Evolutionary conservation across 2,329 filamentous ascomycete genomes (phyloP), one percentile per base, ranked within the genome.

Genomic region (Elsinoe australis): DNA sequence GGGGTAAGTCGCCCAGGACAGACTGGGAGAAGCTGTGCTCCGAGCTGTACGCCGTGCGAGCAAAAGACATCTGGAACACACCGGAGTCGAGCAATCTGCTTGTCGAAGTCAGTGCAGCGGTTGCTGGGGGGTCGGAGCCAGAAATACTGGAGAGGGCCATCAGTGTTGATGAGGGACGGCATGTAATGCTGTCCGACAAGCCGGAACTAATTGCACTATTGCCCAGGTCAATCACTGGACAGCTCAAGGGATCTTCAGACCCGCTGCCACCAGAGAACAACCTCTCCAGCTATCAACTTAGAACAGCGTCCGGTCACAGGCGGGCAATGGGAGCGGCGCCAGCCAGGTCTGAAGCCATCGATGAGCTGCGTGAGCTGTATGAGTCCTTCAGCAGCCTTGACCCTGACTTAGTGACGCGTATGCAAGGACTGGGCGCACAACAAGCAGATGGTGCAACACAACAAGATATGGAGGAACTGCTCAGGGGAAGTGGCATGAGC

Each of bases 31-130:
- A 78, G 49, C 75, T 95, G 29, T 78, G 87, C 58, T 79, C 80
- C 3, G 79, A 84, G 58, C 73, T 94, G 2, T 95, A 95, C 60
- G 74, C 87, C 21, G 73, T 79, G 49, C 79, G 84, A 35, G 76
- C 84, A 3, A 90, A 88, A 59, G 85, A 90, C 56, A 69, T 94
- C 3, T 95, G 89, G 89, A 88, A 88, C 61, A 87, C 82, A 3
- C 75, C 84, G 0, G 82, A 87, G 58, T 79, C 78, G 10, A 80
- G 75, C 3, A 68, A 72, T 3, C 67, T 95, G 5, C 75, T 95
- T 1, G 74, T 82, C 22, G 80, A 86, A 57, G 78, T 83, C 12
- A 82, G 81, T 35, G 76, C 78, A 52, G 74, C 74, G 8, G 64
- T 74, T 44, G 57, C 59, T 10, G 55, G 64, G 12, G 57, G 64